Conservation (phyloP, 495 filamentous ascomycete genomes). For the Neurospora sp. region DNA sequence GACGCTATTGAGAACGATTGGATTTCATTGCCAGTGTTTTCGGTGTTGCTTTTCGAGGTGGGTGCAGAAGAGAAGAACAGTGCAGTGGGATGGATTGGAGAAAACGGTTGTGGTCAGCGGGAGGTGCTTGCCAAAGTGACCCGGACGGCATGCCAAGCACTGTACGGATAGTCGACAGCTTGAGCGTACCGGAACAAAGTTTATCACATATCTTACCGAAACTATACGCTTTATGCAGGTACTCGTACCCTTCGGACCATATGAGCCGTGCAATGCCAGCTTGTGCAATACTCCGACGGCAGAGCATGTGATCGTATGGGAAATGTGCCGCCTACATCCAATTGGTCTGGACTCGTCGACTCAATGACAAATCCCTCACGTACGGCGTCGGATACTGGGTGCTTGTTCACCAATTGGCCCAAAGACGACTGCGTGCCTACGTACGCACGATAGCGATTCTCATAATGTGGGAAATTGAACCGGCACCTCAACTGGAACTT, state of each 20-base stretch:
- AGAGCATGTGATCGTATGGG: not conserved
- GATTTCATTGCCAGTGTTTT: not conserved
- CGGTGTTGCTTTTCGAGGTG: not conserved
- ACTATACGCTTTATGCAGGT: not conserved
- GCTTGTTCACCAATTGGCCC: not conserved
- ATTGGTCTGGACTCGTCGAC: not conserved
- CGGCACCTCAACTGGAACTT: conserved; percentile 4
- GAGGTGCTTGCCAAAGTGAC: not conserved
- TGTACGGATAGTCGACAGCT: not conserved
- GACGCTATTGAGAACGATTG: not conserved
- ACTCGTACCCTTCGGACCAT: not conserved
- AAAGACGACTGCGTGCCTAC: not conserved
- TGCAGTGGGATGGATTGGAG: not conserved
- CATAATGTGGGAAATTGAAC: not conserved
- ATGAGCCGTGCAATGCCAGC: not conserved
- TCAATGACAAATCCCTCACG: not conserved
- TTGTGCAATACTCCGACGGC: not conserved
- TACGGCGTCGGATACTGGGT: not conserved
- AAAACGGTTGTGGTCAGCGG: not conserved
- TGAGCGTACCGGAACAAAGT: not conserved
- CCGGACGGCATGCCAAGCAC: not conserved
- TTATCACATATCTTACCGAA: not conserved
- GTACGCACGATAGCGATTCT: not conserved
- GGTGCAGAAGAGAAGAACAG: not conserved
- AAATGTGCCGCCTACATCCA: not conserved